Conservation (phyloP, 2,329 filamentous ascomycete species). For the Lojkania enalia region DNA sequence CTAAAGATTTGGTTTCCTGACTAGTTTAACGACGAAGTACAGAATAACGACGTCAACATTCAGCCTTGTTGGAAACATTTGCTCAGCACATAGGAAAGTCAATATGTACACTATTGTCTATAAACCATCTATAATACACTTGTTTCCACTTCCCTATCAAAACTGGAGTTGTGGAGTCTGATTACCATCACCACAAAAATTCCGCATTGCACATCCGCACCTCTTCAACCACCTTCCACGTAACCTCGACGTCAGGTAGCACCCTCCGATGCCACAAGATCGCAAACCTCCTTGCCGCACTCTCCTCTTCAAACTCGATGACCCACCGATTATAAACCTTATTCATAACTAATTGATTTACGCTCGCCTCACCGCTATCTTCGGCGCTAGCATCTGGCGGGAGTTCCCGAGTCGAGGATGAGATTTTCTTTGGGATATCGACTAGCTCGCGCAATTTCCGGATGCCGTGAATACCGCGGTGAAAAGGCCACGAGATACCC, state of each 20-base stretch:
- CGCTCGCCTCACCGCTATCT: slow-evolving; percentile 9
- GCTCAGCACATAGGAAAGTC: too few relatives aligned
- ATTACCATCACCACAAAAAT: slow-evolving; percentile 52
- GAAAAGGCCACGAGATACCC: slow-evolving; percentile 40
- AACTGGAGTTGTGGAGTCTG: too few relatives aligned
- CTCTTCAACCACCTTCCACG: slow-evolving; percentile 40
- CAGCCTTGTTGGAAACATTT: too few relatives aligned
- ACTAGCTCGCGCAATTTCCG: slow-evolving; percentile 34
- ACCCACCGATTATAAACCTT: slow-evolving; percentile 54
- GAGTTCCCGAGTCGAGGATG: slow-evolving; percentile 22
- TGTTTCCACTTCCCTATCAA: too few relatives aligned
- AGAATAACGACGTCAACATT: too few relatives aligned
- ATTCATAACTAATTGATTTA: slow-evolving; percentile 37
- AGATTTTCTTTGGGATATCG: slow-evolving; percentile 25
- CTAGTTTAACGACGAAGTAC: too few relatives aligned
- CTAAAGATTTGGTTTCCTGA: too few relatives aligned
- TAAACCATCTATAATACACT: too few relatives aligned
- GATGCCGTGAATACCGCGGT: slow-evolving; percentile 26
- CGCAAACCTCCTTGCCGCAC: slow-evolving; percentile 58
- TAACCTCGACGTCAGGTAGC: slow-evolving; percentile 40
- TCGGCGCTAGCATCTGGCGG: slow-evolving; percentile 16
- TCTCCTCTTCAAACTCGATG: slow-evolving; percentile 58
- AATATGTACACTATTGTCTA: too few relatives aligned
- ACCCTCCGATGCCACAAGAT: slow-evolving; percentile 56
- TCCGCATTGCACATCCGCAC: slow-evolving; percentile 51